Conservation (phyloP, 2,329 filamentous ascomycete species). For the Apiospora arundinis region DNA sequence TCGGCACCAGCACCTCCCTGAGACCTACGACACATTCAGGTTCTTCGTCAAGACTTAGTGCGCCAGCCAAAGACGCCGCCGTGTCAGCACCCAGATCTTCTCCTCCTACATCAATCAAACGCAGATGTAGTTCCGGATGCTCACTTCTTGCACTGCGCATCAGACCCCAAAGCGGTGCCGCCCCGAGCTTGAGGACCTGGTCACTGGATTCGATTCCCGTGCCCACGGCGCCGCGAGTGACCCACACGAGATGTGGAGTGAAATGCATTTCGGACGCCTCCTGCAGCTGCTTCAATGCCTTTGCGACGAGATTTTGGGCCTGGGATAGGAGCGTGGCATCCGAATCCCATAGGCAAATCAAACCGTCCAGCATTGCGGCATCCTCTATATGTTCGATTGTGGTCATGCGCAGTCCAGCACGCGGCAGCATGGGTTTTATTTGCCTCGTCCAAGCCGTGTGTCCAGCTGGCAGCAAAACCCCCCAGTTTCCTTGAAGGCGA, state of each 20-base stretch:
- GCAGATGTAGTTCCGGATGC: conserved; percentile 37
- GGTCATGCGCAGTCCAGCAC: conserved; percentile 26
- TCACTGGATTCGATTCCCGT: conserved; percentile 30
- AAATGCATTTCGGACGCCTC: conserved; percentile 30
- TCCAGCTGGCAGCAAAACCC: conserved; percentile 25
- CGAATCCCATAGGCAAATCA: conserved; percentile 35
- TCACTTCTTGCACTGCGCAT: conserved; percentile 38
- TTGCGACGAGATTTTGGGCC: conserved; percentile 28
- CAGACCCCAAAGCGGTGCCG: conserved; percentile 37
- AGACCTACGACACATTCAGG: conserved; percentile 34
- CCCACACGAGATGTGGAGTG: conserved; percentile 33
- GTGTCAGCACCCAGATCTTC: conserved; percentile 22
- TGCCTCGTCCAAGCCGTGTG: conserved; percentile 22
- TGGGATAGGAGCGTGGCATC: conserved; percentile 30
- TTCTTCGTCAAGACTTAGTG: conserved; percentile 28
- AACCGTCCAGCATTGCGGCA: conserved; percentile 33
- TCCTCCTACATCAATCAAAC: conserved; percentile 34
- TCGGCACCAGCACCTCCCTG: conserved; percentile 30
- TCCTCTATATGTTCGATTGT: conserved; percentile 29
- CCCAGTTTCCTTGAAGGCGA: conserved; percentile 26
- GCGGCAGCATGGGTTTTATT: conserved; percentile 24
- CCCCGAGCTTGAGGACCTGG: conserved; percentile 29
- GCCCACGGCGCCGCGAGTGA: conserved; percentile 34
- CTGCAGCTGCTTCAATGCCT: conserved; percentile 35
- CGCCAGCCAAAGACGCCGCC: conserved; percentile 21